Evolutionary conservation across 1,139 yeast species (phyloP).

Genomic region (Kurtzmaniella natalensis): DNA sequence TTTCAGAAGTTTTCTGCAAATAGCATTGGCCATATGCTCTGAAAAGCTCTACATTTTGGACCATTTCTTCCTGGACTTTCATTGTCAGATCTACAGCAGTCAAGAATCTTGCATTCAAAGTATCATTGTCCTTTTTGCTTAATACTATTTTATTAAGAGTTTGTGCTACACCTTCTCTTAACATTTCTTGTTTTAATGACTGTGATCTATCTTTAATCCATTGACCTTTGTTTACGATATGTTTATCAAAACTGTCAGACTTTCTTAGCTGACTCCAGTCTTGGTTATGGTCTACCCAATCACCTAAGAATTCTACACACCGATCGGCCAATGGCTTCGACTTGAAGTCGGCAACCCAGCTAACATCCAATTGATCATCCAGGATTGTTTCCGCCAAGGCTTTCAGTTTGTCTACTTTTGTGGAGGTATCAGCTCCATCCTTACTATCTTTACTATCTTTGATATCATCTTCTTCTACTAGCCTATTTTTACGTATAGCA

Average conservation of each 20-base stretch:
- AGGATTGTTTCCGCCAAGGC: no score
- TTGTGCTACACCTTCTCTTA: conserved; percentile 9
- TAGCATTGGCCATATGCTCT: conserved; percentile 38
- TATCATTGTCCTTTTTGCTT: conserved; percentile 15
- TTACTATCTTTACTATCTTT: no score
- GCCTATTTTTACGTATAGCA: no score
- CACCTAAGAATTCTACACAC: conserved; percentile 27
- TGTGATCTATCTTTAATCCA: conserved; percentile 17
- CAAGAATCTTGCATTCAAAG: conserved; percentile 17
- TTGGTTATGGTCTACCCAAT: conserved; percentile 17
- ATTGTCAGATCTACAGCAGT: conserved; percentile 14
- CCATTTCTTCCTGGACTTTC: conserved; percentile 28
- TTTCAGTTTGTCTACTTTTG: no score
- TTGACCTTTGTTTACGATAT: conserved; percentile 19
- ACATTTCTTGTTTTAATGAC: conserved; percentile 6
- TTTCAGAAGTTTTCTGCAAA: conserved; percentile 11
- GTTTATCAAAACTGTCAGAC: conserved; percentile 24
- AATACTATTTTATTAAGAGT: conserved; percentile 9
- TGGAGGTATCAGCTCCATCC: no score
- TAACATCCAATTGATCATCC: no score
- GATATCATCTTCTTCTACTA: no score
- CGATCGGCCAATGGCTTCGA: conserved; percentile 17
- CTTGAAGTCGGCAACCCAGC: neutral
- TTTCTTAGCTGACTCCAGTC: conserved; percentile 22
- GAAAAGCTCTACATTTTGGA: conserved; percentile 29